Base-by-base conservation (phyloP, 176 grass and related monocot genomes). In the Oryza brachyantha region DNA sequence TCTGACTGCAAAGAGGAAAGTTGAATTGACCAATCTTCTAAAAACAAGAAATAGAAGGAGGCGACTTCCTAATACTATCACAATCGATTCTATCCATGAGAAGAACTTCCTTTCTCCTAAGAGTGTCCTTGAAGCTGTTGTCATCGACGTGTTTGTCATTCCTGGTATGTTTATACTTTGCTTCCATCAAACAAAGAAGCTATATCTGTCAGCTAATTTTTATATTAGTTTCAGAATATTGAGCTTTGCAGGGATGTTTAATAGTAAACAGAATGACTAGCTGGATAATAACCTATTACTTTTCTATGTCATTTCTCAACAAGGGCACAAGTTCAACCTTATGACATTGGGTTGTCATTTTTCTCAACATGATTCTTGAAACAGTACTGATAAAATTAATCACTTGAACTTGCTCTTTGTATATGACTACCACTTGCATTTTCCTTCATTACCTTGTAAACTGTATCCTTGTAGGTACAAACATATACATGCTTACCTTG, bases 401-500 rank as follows among this genome's bases (percentile, higher is more conserved):
- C 28, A 63, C 46, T 73, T 80, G 37, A 65, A 40, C 43, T 48
- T 66, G 2, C 31, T n/a, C 59, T 45, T 66, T 17, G 19, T 74
- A n/a, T 27, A 70, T 63, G 29, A 67, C 38, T 68, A 17, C 38
- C 13, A 50, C 13, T 59, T 79, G n/a, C 7, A 68, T 63, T 69
- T 81, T 84, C 50, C 19, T 63, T 0, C 1, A 64, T 7, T 57
- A 5, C 21, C 4, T 80, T 22, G 28, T 87, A 32, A 73, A 7
- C 64, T 69, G 36, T 42, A 19, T 50, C 24, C 74, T 66, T 85
- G 73, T 84, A 98, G 95, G 95, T 85, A 98, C 95, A 66, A 88
- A 98, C 64, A 98, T 98, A 88, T 86, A 88, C 83, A 89, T 98
- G 85, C 87, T 98, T 83, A 94, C 77, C 61, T 94, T 94, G 83